Base-by-base conservation (phyloP, 441 rosid species). In the Adansonia madagascariensis region DNA sequence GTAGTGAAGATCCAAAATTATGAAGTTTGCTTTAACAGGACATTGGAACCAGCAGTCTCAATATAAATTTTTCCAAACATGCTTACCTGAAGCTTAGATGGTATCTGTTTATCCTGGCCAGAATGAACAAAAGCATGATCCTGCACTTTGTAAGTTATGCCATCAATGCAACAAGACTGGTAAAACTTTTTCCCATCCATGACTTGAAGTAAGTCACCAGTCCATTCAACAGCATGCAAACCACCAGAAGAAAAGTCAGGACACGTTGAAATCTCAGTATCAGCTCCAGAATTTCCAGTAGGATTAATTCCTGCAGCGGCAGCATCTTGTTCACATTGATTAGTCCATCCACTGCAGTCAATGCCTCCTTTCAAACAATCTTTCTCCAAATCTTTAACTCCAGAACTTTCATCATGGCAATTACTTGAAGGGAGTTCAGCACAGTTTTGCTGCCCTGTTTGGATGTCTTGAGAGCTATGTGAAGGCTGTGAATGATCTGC, bases 41-140 rank as follows among this genome's bases (percentile, higher is more conserved):
- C 24, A 18, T 20, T 6, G 17, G 24, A 6, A 56, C 50, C 20
- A 71, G 62, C 61, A 66, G 20, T 61, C 66, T 50, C 22, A 17
- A 68, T 44, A 53, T 9, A 76, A 76, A 17, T 11, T 17, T 31
- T 53, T 47, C 11, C 8, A 1, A 35, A 35, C 68, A 7, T 6
- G 46, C 9, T 85, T 65, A 76, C 97, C 94, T 88, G 88, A 83
- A 92, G 89, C 76, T 89, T 90, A 68, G 85, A 88, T 18, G 94
- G 97, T 68, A 82, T 77, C 77, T 78, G 73, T 71, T 83, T 89
- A 64, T 78, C 78, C 17, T 74, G 79, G 79, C 82, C 75, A 63
- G 82, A 84, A 65, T 59, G 83, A 77, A 90, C 82, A 78, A 92
- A 88, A 22, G 87, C 93, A 64, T 90, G 87, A 85, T 88, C 89